phyloP scores from a whole-genome alignment of 2,329 filamentous ascomycete species.

The Fusarium sp. region DNA sequence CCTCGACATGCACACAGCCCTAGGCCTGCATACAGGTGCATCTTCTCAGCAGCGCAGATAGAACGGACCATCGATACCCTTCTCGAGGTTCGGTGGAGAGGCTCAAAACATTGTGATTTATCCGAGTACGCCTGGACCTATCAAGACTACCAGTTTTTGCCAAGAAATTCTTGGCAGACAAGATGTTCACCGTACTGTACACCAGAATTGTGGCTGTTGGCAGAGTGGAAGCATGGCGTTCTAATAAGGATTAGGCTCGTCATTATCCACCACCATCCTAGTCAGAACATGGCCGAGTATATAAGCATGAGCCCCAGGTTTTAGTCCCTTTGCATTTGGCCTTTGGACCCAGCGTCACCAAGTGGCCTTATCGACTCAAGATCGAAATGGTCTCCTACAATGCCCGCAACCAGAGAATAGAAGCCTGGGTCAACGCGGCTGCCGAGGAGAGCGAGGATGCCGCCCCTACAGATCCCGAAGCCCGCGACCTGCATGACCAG shows the following conservation, averaged over 20 bases:
- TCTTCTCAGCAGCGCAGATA: slow-evolving; percentile 14
- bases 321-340: slow-evolving; percentile 22
- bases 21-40: slow-evolving; percentile 28
- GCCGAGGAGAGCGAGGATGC: slow-evolving; percentile 43
- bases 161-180: slow-evolving; percentile 38
- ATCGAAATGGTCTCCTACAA: slow-evolving; percentile 45
- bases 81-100: slow-evolving; percentile 38
- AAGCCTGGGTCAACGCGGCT: slow-evolving; percentile 40
- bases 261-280: slow-evolving; percentile 36
- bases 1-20: slow-evolving; percentile 44
- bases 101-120: slow-evolving; percentile 16
- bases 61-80: slow-evolving; percentile 25
- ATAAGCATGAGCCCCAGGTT: slow-evolving; percentile 40
- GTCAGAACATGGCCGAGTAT: slow-evolving; percentile 40
- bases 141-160: slow-evolving; percentile 30
- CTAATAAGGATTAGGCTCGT: slow-evolving; percentile 37
- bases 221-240: slow-evolving; percentile 41
- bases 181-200: slow-evolving; percentile 41
- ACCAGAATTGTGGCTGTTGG: slow-evolving; percentile 42
- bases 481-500: slow-evolving; percentile 47
- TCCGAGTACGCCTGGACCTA: slow-evolving; percentile 38
- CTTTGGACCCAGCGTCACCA: slow-evolving; percentile 39
- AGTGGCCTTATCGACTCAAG: slow-evolving; percentile 35
- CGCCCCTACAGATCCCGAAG: slow-evolving; percentile 43
- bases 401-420: slow-evolving; percentile 46